A percentile compares a stretch with the other conserved stretches of the same genome.
Conservation (phyloP, 345 rosid species). For the Linum tenue region DNA sequence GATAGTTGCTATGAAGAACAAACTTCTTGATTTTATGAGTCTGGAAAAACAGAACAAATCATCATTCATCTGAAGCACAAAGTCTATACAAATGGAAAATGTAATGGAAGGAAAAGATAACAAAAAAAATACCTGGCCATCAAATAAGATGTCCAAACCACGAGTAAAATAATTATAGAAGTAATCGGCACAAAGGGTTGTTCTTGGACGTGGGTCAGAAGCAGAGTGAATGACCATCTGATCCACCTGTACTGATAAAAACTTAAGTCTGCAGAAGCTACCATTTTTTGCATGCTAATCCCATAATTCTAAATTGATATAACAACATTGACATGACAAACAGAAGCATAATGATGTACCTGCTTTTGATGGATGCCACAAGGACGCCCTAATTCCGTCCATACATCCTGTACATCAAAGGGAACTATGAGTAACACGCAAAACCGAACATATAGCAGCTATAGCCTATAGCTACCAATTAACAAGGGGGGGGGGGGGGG, state of each 20-base stretch:
- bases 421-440: conserved; percentile 6
- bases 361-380: conserved; percentile 97
- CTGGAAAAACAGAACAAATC: conserved; percentile 35
- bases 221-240: conserved; percentile 98
- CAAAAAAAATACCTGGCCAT: conserved; percentile 62
- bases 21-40: conserved; percentile 88
- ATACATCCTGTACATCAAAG: conserved; percentile 61
- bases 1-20: conserved; percentile 89
- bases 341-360: conserved; percentile 25
- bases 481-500: too few species aligned
- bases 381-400: conserved; percentile 97
- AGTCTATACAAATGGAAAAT: not conserved
- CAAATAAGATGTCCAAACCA: conserved; percentile 89
- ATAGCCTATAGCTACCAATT: not conserved
- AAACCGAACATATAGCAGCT: not conserved
- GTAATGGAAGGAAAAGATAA: not conserved
- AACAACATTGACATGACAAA: too few species aligned
- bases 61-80: not conserved
- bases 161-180: conserved; percentile 94
- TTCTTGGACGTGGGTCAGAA: conserved; percentile 70
- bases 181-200: conserved; percentile 88
- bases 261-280: conserved; percentile 7
- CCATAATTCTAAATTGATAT: not conserved
- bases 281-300: not conserved
- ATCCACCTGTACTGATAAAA: conserved; percentile 53